phyloP scores from a whole-genome alignment of 495 filamentous ascomycete genomes.

The Cetradonia linearis region DNA sequence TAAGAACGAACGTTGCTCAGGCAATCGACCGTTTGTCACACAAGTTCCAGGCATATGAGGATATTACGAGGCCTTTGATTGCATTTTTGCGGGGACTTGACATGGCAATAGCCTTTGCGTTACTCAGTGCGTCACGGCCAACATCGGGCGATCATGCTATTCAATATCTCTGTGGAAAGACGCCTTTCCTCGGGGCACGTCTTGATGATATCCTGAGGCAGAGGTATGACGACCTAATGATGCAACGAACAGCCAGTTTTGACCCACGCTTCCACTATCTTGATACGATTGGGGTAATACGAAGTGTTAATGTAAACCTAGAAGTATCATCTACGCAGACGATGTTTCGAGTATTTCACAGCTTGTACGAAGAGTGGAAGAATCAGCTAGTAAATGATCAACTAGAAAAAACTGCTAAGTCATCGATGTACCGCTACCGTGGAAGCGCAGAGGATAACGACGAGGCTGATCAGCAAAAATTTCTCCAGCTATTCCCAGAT shows the following conservation, averaged over 20 bases:
- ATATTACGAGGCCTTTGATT: conserved; percentile 67
- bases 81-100: conserved; percentile 75
- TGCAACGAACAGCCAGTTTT: not conserved
- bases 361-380: conserved; percentile 71
- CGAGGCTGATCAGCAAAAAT: conserved; percentile 64
- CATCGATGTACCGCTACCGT: conserved; percentile 68
- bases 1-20: conserved; percentile 62
- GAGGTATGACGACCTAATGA: conserved; percentile 31
- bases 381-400: conserved; percentile 61
- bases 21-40: conserved; percentile 54
- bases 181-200: conserved; percentile 55
- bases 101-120: conserved; percentile 58
- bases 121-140: conserved; percentile 23
- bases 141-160: conserved; percentile 23
- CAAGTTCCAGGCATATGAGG: conserved; percentile 67
- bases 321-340: not conserved
- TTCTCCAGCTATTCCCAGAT: conserved; percentile 70
- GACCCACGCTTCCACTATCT: conserved; percentile 32
- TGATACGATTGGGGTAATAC: conserved; percentile 13
- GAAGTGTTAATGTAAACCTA: conserved; percentile 9
- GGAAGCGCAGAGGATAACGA: conserved; percentile 65
- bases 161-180: conserved; percentile 38
- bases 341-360: conserved; percentile 45
- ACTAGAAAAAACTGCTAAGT: conserved; percentile 56
- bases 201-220: conserved; percentile 8